A percentile compares a stretch with the other conserved stretches of the same genome.
These are phyloP conservation scores for Rhazya stricta DNA, from an alignment of 257 asterid species.

Conservation along the genomic window DNA sequence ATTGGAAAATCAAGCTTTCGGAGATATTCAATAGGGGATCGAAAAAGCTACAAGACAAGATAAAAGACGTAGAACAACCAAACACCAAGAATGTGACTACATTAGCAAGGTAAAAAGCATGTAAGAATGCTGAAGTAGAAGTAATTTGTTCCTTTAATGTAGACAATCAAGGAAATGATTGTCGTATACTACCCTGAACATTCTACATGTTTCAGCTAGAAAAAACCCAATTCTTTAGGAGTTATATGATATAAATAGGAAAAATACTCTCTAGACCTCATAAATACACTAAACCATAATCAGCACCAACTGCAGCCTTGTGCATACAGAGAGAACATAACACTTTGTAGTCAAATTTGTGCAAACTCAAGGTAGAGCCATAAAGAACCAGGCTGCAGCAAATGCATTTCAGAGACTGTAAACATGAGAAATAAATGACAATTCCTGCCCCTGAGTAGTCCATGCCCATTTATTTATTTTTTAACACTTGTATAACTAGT, in stretches of 20 bases:
- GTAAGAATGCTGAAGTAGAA: no score
- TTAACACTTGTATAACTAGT: not conserved
- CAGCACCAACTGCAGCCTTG: not conserved
- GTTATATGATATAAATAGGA: not conserved
- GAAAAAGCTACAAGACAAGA: not conserved
- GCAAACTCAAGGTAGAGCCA: not conserved
- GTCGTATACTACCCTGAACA: not conserved
- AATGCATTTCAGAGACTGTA: not conserved
- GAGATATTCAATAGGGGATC: not conserved
- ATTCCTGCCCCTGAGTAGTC: no score
- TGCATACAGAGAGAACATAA: not conserved
- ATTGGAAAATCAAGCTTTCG: not conserved
- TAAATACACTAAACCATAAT: not conserved
- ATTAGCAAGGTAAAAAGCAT: not conserved
- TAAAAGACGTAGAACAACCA: not conserved
- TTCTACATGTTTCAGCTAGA: not conserved
- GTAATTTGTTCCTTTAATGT: not conserved
- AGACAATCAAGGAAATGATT: not conserved
- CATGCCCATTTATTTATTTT: not conserved
- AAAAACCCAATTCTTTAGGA: not conserved
- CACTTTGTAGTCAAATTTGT: not conserved
- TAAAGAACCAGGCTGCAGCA: not conserved
- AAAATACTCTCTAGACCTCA: not conserved
- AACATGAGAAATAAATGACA: no score
- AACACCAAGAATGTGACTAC: not conserved